Conservation (phyloP, 2,329 filamentous ascomycete species). For the Karstenula rhodostoma region DNA sequence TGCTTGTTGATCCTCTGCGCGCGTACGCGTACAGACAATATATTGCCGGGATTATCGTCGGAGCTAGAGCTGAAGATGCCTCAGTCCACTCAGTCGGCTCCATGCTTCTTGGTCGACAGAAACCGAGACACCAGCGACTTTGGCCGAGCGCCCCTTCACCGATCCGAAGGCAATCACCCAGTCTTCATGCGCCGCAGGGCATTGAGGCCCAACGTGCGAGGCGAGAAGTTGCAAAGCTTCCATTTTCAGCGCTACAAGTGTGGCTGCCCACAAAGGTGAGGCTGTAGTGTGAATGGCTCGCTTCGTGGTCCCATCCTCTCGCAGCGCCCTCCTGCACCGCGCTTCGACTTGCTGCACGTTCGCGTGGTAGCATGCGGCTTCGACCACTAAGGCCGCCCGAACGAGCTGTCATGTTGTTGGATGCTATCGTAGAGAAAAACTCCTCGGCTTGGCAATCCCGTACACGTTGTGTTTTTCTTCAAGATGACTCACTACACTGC, state of each 20-base stretch:
- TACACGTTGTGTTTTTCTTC: constrained; percentile 24
- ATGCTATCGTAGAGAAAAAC: constrained; percentile 19
- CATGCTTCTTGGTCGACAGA: constrained; percentile 21
- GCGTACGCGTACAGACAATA: constrained; percentile 27
- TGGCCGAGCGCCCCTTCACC: constrained; percentile 37
- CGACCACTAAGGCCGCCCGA: constrained; percentile 29
- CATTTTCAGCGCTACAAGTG: constrained; percentile 24
- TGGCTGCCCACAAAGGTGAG: constrained; percentile 40
- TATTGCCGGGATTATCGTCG: constrained; percentile 23
- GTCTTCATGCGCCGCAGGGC: constrained; percentile 18
- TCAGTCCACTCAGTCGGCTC: constrained; percentile 34
- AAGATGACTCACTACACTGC: constrained; percentile 27
- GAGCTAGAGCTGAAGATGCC: constrained; percentile 24
- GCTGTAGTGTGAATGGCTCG: constrained; percentile 41
- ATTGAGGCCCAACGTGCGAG: constrained; percentile 41
- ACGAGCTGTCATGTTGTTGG: constrained; percentile 27
- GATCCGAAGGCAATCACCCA: constrained; percentile 24
- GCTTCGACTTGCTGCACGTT: constrained; percentile 22
- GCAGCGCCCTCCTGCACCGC: constrained; percentile 11
- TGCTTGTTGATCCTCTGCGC: constrained; percentile 35
- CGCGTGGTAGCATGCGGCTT: constrained; percentile 13
- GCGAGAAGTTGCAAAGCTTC: constrained; percentile 26
- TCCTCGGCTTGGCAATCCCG: constrained; percentile 30
- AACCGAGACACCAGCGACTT: constrained; percentile 33
- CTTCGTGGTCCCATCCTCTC: constrained; percentile 33